Evolutionary conservation across 345 rosid species (phyloP), one percentile per base, ranked within the genome.

Genomic region (Cochlearia excelsa): DNA sequence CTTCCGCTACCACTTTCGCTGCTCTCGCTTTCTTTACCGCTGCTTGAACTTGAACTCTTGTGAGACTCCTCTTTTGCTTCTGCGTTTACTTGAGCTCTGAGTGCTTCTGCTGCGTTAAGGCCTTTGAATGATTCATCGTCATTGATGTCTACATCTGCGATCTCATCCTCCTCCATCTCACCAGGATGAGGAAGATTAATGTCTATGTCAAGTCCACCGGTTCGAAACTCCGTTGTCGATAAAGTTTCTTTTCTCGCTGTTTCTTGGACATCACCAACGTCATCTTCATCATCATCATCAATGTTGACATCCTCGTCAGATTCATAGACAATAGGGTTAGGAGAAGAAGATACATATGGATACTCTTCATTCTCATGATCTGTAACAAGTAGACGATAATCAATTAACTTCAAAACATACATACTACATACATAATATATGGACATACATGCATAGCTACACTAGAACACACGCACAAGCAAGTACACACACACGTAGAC

Each of bases 91-190:
- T 87, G 95, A 31, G 90, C 93, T 74, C 83, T 74, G 41, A 84
- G 93, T 40, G 90, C 93, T 69, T 87, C 95, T 27, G 97, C 97
- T 7, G 97, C 97, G 54, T 83, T 83, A 31, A 67, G 77, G 50
- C 88, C 88, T 44, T 79, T 78, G 10, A 74, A 59, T 2, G 66
- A 72, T 26, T 82, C 95, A 5, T 79, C 86, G 11, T 82, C 93
- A 47, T 81, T 79, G 26, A 74, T 75, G 52, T 89, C 97, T 45
- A 90, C 90, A 70, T 82, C 89, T 23, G 93, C 90, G 66, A 84
- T 86, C 80, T 86, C 97, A 66, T 80, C 89, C 7, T 77, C 95
- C 1, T 77, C 95, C 8, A 67, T 57, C 46, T 81, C 78, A 46
- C 34, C 61, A 40, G 78, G 91, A 35, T 65, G 87, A 0, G 81